Conservation (phyloP, 176 grass and related monocot genomes). For the Eragrostis curvula region DNA sequence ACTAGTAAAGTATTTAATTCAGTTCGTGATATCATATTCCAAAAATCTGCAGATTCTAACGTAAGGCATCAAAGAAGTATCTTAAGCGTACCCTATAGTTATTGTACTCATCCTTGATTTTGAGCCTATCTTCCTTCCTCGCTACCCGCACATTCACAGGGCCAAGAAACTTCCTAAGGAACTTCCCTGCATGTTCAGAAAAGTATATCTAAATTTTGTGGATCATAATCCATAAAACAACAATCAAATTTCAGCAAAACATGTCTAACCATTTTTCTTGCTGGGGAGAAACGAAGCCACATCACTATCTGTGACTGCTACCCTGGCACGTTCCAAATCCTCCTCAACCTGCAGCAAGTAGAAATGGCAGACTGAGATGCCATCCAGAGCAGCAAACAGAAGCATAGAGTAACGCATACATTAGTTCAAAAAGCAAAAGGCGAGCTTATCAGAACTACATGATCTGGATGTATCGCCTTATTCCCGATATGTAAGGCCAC, state of each 20-base stretch:
- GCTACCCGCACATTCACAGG: conserved; percentile 78
- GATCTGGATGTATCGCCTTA: no score
- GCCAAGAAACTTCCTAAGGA: conserved; percentile 92
- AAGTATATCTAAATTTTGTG: neutral
- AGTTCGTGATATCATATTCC: neutral
- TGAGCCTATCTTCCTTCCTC: conserved; percentile 88
- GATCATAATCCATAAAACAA: conserved; percentile 9
- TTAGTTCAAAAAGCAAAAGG: neutral
- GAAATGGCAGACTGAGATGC: conserved; percentile 9
- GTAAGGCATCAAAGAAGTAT: neutral
- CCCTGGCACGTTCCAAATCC: conserved; percentile 74
- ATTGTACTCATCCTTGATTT: conserved; percentile 97
- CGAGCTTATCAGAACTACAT: no score
- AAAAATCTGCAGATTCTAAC: neutral
- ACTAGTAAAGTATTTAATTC: neutral
- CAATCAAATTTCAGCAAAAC: neutral
- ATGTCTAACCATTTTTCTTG: conserved; percentile 66
- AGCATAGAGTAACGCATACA: neutral
- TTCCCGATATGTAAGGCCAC: no score
- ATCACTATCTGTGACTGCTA: conserved; percentile 74
- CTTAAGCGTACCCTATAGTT: conserved; percentile 78
- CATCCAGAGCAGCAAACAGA: neutral
- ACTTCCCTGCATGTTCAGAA: conserved; percentile 56
- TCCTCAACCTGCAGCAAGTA: conserved; percentile 73
- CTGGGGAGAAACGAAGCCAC: conserved; percentile 73